Percentiles rank a stretch among this genome's conserved stretches.
Conservation (phyloP, 805 yeast species). For the Metschnikowia noctiluminum region DNA sequence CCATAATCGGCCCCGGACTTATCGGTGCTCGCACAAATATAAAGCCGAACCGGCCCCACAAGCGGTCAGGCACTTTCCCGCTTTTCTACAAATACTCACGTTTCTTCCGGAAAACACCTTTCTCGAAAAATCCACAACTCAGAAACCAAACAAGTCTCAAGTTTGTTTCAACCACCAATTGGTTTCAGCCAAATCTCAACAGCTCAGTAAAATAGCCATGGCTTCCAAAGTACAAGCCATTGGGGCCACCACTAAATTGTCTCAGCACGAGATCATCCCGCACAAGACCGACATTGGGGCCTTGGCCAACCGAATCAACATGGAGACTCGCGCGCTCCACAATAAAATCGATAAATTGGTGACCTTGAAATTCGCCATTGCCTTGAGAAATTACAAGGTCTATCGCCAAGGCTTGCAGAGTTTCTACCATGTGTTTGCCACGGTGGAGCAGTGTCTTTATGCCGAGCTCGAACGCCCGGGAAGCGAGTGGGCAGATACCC, state of each 20-base stretch:
- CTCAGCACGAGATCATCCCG: conserved; percentile 59
- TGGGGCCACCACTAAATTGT: conserved; percentile 29
- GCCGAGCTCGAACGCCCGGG: conserved; percentile 40
- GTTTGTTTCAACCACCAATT: no score
- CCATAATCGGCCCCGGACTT: conserved; percentile 6
- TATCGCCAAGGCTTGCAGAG: conserved; percentile 79
- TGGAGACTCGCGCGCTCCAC: conserved; percentile 62
- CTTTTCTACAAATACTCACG: not conserved
- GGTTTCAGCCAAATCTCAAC: not conserved
- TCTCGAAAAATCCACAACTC: no score
- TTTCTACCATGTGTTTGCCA: conserved; percentile 63
- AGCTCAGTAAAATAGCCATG: not conserved
- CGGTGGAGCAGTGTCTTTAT: conserved; percentile 54
- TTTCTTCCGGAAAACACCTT: not conserved
- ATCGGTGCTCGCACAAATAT: conserved; percentile 10
- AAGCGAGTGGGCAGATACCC: conserved; percentile 41
- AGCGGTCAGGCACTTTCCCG: not conserved
- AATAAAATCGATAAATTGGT: conserved; percentile 66
- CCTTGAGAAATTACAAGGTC: conserved; percentile 69
- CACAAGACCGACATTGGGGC: conserved; percentile 81
- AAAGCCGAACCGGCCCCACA: conserved; percentile 1
- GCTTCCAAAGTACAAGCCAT: not conserved
- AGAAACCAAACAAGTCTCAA: not conserved
- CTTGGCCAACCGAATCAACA: conserved; percentile 75
- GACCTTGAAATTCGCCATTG: conserved; percentile 68